phyloP scores from a whole-genome alignment of 192 early-diverging fungal species.

The Umbelopsis ramanniana region DNA sequence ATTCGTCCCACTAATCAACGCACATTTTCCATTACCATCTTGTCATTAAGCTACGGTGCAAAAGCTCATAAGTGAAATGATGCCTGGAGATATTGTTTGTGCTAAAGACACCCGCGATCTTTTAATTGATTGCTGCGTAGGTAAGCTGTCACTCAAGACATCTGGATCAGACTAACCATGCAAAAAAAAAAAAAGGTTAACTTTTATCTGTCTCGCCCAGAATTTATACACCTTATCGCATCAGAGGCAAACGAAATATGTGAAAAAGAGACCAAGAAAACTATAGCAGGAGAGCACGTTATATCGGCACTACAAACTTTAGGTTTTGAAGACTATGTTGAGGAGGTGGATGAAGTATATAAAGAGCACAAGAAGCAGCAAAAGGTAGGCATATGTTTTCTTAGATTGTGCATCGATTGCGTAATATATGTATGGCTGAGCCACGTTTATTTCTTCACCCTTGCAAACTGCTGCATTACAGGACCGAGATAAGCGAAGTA shows the following conservation, averaged over 20 bases:
- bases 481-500: slow-evolving; percentile 84
- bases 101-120: slow-evolving; percentile 97
- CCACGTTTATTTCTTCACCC: too few species aligned
- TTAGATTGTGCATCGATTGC: not conserved
- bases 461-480: slow-evolving; percentile 29
- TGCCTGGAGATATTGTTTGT: slow-evolving; percentile 87
- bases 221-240: slow-evolving; percentile 95
- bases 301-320: slow-evolving; percentile 84
- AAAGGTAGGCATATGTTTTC: slow-evolving; percentile 53
- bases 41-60: slow-evolving; percentile 76
- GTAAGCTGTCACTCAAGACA: slow-evolving; percentile 43
- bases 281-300: slow-evolving; percentile 97
- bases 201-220: slow-evolving; percentile 43
- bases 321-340: slow-evolving; percentile 91
- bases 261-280: slow-evolving; percentile 96
- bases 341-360: slow-evolving; percentile 85
- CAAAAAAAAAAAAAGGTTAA: slow-evolving; percentile 1
- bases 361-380: slow-evolving; percentile 88
- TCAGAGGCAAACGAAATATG: slow-evolving; percentile 95
- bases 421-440: not conserved
- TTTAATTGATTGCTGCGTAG: slow-evolving; percentile 94
- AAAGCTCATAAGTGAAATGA: slow-evolving; percentile 95
- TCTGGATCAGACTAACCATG: not conserved
- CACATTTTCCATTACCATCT: not conserved
- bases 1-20: too few species aligned